Base-by-base conservation (phyloP, 1,284 basidiomycete genomes). In the Pseudozyma tsukubaensis region DNA sequence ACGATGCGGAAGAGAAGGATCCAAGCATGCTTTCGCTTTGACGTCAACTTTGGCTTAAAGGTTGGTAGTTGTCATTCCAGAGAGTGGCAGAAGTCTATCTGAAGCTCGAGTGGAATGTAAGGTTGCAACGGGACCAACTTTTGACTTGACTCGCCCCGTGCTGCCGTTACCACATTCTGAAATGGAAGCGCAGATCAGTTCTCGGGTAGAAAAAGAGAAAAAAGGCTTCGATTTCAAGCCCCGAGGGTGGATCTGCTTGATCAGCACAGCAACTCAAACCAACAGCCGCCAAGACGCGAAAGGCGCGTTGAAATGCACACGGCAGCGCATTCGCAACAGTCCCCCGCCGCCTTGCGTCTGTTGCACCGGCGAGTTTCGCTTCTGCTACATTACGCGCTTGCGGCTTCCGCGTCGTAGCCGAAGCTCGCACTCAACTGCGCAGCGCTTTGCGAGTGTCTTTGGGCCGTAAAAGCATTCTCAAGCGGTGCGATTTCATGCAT, bases 121-220 rank as follows among this genome's bases (percentile, higher is more conserved):
- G 24, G 24, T 29, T 29, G 24, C 24, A 29, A 29, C 3, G 24
- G 24, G 24, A 29, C 24, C 24, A 29, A 29, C 18, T 52, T 52
- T 52, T 32, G 50, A 52, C 36, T 16, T 50, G 36, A 16, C 50
- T 50, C 35, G 50, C 32, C n/a, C 48, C 29, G 36, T 16, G 19
- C 48, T 42, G 50, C 50, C 4, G 24, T 40, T 43, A 24, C 24
- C 4, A 16, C 7, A 32, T 18, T 11, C 21, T 52, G 39, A 32
- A 42, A 52, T 40, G 34, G 37, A 43, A 52, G 14, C 12, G 50
- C 39, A 54, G 52, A 54, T 54, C 52, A 39, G n/a, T 52, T 52
- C 52, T 54, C 52, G 52, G 52, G 6, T 29, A 29, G 24, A 29
- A 29, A 29, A 6, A 44, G 52, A 54, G 52, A 54, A 45, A 54